Percentiles rank a stretch among this genome's conserved stretches.
phyloP scores from a whole-genome alignment of 441 rosid genomes.

The Melastoma candidum region DNA sequence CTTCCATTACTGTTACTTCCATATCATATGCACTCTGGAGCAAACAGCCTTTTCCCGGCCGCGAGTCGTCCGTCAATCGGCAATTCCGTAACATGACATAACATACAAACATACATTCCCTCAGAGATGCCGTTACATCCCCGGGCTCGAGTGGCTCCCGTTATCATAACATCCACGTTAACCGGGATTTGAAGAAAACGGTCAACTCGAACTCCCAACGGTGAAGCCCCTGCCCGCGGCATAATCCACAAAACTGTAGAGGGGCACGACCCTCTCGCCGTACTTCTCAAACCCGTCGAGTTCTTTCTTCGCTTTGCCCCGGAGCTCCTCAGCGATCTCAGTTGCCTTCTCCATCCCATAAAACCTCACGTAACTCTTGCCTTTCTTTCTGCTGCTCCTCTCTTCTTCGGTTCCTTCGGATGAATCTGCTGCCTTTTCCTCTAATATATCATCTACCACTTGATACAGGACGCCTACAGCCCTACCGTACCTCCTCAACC shows the following conservation, averaged over 20 bases:
- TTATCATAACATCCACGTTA: too few relatives aligned
- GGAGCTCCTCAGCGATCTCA: constrained; percentile 61
- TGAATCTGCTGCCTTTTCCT: constrained; percentile 18
- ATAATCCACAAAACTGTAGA: constrained; percentile 72
- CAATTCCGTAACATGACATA: too few relatives aligned
- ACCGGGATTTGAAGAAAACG: too few relatives aligned
- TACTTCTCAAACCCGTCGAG: constrained; percentile 52
- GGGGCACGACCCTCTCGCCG: constrained; percentile 47
- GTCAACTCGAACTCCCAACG: constrained; percentile 20
- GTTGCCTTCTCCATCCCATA: constrained; percentile 54
- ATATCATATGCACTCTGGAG: too few relatives aligned
- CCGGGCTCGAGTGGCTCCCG: too few relatives aligned
- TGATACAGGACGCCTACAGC: constrained; percentile 82
- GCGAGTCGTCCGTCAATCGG: too few relatives aligned
- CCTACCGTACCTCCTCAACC: constrained; percentile 70
- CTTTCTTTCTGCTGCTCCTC: constrained; percentile 20
- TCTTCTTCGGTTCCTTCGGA: constrained; percentile 17
- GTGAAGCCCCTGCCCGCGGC: constrained; percentile 52
- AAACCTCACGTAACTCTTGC: constrained; percentile 39
- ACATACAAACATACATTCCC: too few relatives aligned
- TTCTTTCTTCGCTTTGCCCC: constrained; percentile 48
- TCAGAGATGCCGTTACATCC: too few relatives aligned
- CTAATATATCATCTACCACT: constrained; percentile 55
- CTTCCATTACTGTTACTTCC: too few relatives aligned
- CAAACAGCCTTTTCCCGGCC: too few relatives aligned